Percentiles rank a stretch among this genome's conserved stretches.
These are phyloP conservation scores for Aspergillus asperescens DNA, from an alignment of 495 filamentous ascomycete genomes.

Conservation along the genomic window DNA sequence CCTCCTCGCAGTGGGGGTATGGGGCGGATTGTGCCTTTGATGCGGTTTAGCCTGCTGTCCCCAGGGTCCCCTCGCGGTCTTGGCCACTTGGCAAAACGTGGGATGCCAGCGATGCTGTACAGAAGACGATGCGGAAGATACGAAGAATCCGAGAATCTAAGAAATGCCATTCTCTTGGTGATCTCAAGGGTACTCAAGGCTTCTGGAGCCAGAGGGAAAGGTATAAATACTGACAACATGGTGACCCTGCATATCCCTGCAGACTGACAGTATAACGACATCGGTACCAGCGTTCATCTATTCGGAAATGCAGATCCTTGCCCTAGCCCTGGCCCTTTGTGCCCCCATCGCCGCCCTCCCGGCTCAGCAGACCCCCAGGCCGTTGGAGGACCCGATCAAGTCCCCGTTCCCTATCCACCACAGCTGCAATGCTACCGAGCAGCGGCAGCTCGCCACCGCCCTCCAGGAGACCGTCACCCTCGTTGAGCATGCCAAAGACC, in stretches of 20 bases:
- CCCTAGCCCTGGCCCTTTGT: constrained; percentile 8
- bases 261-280: background rate
- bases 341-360: constrained; percentile 4
- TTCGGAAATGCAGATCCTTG: constrained; percentile 13
- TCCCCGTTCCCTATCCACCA: constrained; percentile 44
- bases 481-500: constrained; percentile 43
- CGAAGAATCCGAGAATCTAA: background rate
- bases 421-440: constrained; percentile 52
- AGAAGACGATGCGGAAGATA: background rate
- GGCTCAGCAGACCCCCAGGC: background rate
- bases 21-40: background rate
- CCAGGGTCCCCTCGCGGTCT: constrained; percentile 10
- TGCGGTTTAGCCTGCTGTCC: background rate
- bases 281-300: background rate
- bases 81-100: constrained; percentile 9
- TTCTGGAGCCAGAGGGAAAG: background rate
- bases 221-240: constrained; percentile 6
- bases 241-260: constrained; percentile 1
- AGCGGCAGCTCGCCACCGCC: constrained; percentile 40
- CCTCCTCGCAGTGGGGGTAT: background rate
- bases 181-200: background rate
- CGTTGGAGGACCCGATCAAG: constrained; percentile 10
- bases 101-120: constrained; percentile 3
- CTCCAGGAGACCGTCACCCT: constrained; percentile 46
- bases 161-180: background rate